These are phyloP conservation scores for Eucalyptus curtisii DNA, from an alignment of 345 rosid genomes.

Conservation along the genomic window DNA sequence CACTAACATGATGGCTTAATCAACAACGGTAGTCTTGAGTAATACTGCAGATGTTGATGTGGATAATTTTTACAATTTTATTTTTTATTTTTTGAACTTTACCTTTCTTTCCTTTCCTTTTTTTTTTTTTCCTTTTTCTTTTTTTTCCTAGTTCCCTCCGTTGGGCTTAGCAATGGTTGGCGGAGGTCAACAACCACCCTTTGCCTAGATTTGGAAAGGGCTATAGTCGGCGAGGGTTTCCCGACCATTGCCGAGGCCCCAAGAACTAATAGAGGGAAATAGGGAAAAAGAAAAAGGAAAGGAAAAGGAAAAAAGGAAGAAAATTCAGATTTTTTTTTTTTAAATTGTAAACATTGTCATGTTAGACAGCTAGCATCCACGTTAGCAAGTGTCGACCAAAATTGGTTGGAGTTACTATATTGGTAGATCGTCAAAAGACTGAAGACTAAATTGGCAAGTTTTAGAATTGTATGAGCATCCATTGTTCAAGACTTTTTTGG, in stretches of 20 bases:
- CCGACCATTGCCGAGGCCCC: neutral
- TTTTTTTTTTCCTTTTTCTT: neutral
- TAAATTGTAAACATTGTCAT: neutral
- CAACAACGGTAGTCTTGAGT: neutral
- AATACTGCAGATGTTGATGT: rapidly evolving
- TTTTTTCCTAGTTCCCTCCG: neutral
- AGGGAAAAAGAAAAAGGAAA: neutral
- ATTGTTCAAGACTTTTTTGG: neutral
- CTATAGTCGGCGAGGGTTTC: neutral
- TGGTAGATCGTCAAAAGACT: rapidly evolving
- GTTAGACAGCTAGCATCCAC: rapidly evolving
- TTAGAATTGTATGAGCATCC: neutral
- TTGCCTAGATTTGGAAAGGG: neutral
- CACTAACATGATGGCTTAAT: too few species aligned
- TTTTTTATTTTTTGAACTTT: neutral
- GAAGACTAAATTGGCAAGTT: neutral
- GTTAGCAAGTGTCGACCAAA: neutral
- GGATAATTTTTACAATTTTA: neutral
- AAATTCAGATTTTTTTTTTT: neutral
- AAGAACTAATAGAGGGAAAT: neutral
- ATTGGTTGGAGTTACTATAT: neutral
- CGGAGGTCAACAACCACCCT: neutral
- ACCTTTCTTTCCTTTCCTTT: neutral
- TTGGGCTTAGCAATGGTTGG: neutral
- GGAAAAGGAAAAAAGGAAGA: neutral